Evolutionary conservation across 345 rosid species (phyloP), one percentile per base, ranked within the genome.

Genomic region (Populus pruinosa): DNA sequence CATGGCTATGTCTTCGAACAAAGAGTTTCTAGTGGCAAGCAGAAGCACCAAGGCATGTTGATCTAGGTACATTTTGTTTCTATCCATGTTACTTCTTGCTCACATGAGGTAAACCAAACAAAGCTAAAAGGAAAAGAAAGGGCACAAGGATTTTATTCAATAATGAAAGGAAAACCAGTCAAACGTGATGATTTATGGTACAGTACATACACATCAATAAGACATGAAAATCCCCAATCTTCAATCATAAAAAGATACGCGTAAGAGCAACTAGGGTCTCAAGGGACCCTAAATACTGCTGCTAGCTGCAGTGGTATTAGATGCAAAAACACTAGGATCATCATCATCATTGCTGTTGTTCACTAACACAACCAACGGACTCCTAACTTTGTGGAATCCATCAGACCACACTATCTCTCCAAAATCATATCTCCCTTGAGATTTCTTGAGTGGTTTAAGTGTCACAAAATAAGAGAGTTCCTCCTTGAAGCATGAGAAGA

Each of bases 331-430:
- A 14, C 18, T 47, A 14, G 64, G 23, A 35, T 8, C 21, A 44
- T 47, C 44, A 33, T 49, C 62, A 35, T n/a, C 35, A 62, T 9
- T n/a, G 9, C 6, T 47, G 70, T 65, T 83, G 74, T 84, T 84
- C 47, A 89, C 85, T n/a, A 69, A 70, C 41, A 88, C 91, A 80
- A 83, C 86, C 68, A 90, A 31, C 10, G 91, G 93, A 79, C 87
- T 88, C 79, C 92, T 82, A n/a, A 92, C 97, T 39, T 47, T 59
- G 78, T 90, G 95, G 76, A 78, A 71, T 8, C 91, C 92, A 63
- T 92, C 88, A 0, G 89, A 82, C 95, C 95, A 91, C 14, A 83
- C 82, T 4, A 91, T 86, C 81, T 92, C 90, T 18, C 95, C 95
- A 53, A 90, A 92, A 65, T 85, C 89, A 65, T 82, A 89, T 77